Evolutionary conservation across 371 early-diverging fungal species (phyloP).

Genomic region (Rhizomucor miehei): DNA sequence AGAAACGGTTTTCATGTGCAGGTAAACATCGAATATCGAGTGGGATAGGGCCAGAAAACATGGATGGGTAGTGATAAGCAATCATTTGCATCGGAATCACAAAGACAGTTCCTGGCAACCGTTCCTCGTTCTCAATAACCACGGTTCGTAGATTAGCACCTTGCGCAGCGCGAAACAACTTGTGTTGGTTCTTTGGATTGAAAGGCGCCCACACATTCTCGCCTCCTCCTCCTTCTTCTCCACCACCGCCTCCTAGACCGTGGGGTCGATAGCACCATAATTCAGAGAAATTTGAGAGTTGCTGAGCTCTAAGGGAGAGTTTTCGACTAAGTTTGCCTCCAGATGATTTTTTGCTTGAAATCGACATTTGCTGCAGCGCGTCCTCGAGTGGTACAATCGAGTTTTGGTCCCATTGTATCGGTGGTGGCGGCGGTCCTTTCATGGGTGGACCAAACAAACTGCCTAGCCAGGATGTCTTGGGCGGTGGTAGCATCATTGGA

Average conservation of each 20-base stretch:
- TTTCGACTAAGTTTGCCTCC: conserved; percentile 6
- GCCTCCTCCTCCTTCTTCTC: conserved; percentile 1
- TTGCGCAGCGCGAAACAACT: conserved; percentile 10
- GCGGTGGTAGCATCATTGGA: not conserved
- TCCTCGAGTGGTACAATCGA: conserved; percentile 12
- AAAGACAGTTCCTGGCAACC: conserved; percentile 14
- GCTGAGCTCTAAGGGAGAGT: conserved; percentile 10
- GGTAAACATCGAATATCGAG: conserved; percentile 18
- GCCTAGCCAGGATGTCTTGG: conserved; percentile 12
- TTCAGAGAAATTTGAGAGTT: conserved; percentile 8
- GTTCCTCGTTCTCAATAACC: conserved; percentile 16
- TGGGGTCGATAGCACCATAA: conserved; percentile 22
- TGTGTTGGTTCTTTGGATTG: conserved; percentile 16
- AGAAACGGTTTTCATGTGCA: conserved; percentile 12
- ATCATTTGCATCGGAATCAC: conserved; percentile 10
- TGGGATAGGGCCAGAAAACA: conserved; percentile 8
- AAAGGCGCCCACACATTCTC: conserved; percentile 18
- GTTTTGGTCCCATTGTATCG: conserved; percentile 10
- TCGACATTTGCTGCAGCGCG: conserved; percentile 10
- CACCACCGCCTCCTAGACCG: not conserved
- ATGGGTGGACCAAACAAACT: conserved; percentile 9
- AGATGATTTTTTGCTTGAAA: not conserved
- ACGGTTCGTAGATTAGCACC: conserved; percentile 5
- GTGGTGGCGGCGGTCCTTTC: not conserved
- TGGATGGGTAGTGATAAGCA: conserved; percentile 15